Evolutionary conservation across 148 eudicot genomes (phyloP).

Genomic region (Chenopodium formosanum): DNA sequence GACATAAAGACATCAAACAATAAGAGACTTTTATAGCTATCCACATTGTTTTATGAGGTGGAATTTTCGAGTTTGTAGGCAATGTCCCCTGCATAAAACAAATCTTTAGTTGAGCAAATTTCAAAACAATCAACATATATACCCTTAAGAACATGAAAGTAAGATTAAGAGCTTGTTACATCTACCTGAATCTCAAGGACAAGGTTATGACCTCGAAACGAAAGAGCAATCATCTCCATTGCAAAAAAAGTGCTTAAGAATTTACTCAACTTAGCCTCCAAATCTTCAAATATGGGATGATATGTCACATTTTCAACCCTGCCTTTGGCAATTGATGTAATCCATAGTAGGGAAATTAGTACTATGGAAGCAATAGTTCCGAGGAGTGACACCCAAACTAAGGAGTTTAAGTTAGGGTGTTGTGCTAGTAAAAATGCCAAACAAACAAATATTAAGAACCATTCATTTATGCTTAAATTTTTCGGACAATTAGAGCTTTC

Average conservation of each 20-base stretch:
- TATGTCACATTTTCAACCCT: conserved; percentile 6
- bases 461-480: conserved; percentile 1
- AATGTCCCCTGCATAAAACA: conserved; percentile 33
- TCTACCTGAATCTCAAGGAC: conserved; percentile 38
- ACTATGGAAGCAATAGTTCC: conserved; percentile 11
- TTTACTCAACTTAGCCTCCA: neutral
- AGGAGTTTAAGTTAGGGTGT: conserved; percentile 23
- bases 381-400: conserved; percentile 21
- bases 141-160: too few species aligned
- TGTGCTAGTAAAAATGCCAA: conserved; percentile 20
- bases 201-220: conserved; percentile 38
- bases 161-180: too few species aligned
- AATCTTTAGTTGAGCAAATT: too few species aligned
- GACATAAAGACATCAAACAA: conserved; percentile 26
- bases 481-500: conserved; percentile 6
- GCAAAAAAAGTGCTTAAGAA: conserved; percentile 19
- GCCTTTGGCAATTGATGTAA: conserved; percentile 18
- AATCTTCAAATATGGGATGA: conserved; percentile 2
- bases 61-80: conserved; percentile 32
- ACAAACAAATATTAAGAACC: conserved; percentile 16
- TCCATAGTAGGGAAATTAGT: conserved; percentile 6
- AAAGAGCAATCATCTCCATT: conserved; percentile 30
- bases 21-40: conserved; percentile 33
- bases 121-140: too few species aligned
- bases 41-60: conserved; percentile 37